Percentiles rank a stretch among this genome's conserved stretches.
Evolutionary conservation across 345 rosid genomes (phyloP).

Genomic region (Sonneratia alba): DNA sequence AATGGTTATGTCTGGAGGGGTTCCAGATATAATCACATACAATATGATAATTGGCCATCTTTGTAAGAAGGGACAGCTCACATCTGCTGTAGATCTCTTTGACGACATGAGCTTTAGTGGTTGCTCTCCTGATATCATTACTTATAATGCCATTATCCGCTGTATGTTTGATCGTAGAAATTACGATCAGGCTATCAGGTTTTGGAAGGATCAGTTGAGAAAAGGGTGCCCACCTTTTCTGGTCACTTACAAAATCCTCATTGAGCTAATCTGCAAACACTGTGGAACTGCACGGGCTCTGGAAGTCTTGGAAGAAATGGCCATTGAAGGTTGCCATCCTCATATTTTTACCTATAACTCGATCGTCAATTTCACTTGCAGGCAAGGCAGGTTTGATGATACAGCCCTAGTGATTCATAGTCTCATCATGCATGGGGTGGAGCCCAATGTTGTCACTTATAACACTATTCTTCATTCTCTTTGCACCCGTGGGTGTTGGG

Average conservation of each 20-base stretch:
- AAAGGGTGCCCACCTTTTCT: conserved; percentile 68
- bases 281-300: conserved; percentile 58
- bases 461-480: conserved; percentile 74
- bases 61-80: conserved; percentile 49
- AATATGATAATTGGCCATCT: conserved; percentile 7
- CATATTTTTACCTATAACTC: conserved; percentile 69
- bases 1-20: too few relatives aligned
- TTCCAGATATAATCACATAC: too few relatives aligned
- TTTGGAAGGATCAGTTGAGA: conserved; percentile 18
- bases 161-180: too few relatives aligned
- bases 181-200: conserved; percentile 6
- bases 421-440: conserved; percentile 50
- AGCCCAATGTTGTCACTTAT: conserved; percentile 56
- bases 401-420: conserved; percentile 41
- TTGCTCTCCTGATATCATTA: too few relatives aligned
- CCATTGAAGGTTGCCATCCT: conserved; percentile 66
- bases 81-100: neutral
- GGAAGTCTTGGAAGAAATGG: conserved; percentile 73
- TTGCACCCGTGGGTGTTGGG: conserved; percentile 51
- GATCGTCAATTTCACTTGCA: conserved; percentile 51
- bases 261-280: conserved; percentile 68
- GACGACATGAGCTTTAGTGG: conserved; percentile 3
- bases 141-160: too few relatives aligned
- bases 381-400: conserved; percentile 47
- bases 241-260: conserved; percentile 55